phyloP scores from a whole-genome alignment of 2,329 filamentous ascomycete genomes.

The Aspergillus vadensis region DNA sequence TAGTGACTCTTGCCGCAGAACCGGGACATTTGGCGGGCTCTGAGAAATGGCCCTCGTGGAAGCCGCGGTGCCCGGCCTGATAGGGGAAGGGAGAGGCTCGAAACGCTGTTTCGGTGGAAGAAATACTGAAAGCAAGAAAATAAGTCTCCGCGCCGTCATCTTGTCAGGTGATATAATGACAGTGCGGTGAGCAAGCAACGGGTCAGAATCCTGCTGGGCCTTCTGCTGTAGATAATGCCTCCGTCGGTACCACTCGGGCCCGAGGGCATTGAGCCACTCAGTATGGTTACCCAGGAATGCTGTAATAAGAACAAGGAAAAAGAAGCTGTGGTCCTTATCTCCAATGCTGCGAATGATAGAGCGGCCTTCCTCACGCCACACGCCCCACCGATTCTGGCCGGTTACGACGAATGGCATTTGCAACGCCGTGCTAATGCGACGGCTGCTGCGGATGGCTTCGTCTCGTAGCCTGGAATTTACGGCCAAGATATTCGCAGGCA shows the following conservation, averaged over 20 bases:
- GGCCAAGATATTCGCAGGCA: conserved; percentile 52
- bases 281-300: conserved; percentile 63
- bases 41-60: conserved; percentile 55
- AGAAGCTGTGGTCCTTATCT: conserved; percentile 60
- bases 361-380: conserved; percentile 63
- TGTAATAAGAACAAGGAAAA: conserved; percentile 61
- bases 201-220: conserved; percentile 49
- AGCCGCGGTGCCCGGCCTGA: conserved; percentile 45
- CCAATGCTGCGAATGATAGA: conserved; percentile 59
- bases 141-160: conserved; percentile 59
- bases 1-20: conserved; percentile 56
- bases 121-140: conserved; percentile 62
- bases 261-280: conserved; percentile 59
- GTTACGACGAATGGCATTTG: conserved; percentile 59
- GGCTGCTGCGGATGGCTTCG: conserved; percentile 50
- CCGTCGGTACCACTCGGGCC: conserved; percentile 57
- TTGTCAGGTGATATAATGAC: conserved; percentile 61
- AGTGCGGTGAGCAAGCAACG: conserved; percentile 55
- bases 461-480: conserved; percentile 49
- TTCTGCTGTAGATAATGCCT: conserved; percentile 56
- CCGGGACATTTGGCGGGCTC: conserved; percentile 54
- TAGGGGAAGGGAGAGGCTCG: conserved; percentile 41
- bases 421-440: conserved; percentile 56
- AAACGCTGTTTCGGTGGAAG: conserved; percentile 52
- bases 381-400: conserved; percentile 61